phyloP scores from a whole-genome alignment of 1,284 basidiomycete species.

The Melampsora americana region DNA sequence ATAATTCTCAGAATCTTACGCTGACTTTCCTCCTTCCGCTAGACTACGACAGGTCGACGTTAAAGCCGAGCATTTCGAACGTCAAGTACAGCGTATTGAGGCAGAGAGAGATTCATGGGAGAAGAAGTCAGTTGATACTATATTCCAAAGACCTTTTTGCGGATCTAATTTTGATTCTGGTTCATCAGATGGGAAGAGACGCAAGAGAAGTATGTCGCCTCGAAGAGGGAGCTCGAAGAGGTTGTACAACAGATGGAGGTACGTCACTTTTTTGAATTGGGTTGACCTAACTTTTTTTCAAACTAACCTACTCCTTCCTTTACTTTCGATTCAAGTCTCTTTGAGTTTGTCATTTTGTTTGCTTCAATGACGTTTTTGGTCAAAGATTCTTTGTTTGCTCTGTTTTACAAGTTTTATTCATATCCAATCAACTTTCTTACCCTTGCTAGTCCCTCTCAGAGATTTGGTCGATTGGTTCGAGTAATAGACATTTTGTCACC shows the following conservation, averaged over 20 bases:
- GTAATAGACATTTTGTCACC: too few relatives aligned
- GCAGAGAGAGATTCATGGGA: slow-evolving; percentile 92
- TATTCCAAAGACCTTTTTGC: slow-evolving; percentile 23
- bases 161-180: slow-evolving; percentile 2
- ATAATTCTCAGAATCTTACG: background rate
- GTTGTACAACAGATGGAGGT: slow-evolving; percentile 73
- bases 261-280: background rate
- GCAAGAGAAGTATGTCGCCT: slow-evolving; percentile 68
- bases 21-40: background rate
- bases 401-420: too few relatives aligned
- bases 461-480: too few relatives aligned
- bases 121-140: slow-evolving; percentile 74
- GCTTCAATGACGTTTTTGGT: too few relatives aligned
- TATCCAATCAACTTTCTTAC: too few relatives aligned
- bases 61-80: slow-evolving; percentile 98
- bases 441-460: too few relatives aligned
- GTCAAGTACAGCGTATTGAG: slow-evolving; percentile 80
- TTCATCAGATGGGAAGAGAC: slow-evolving; percentile 63
- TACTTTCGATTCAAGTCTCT: too few relatives aligned
- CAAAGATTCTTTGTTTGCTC: too few relatives aligned
- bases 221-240: slow-evolving; percentile 83
- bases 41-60: slow-evolving; percentile 96
- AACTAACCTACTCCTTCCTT: too few relatives aligned
- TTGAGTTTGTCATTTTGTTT: too few relatives aligned
- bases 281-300: background rate